Conservation (phyloP, 2,329 filamentous ascomycete species). For the Diaporthe sp. region DNA sequence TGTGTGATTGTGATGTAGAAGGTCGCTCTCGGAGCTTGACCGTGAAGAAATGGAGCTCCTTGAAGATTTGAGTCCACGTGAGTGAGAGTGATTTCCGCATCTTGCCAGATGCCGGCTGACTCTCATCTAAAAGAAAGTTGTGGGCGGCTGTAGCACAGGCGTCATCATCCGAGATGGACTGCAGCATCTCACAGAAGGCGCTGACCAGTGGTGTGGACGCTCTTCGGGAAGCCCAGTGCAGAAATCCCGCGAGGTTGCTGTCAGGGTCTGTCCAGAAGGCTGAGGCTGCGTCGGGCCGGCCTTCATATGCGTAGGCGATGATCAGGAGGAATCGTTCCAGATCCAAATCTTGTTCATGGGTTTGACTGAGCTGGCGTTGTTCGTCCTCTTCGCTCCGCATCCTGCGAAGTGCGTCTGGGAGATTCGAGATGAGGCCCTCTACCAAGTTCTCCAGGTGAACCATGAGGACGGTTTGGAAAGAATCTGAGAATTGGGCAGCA, state of each 20-base stretch:
- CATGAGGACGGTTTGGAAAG: slow-evolving; percentile 82
- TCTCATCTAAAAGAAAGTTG: slow-evolving; percentile 90
- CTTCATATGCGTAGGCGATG: slow-evolving; percentile 92
- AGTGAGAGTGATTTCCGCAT: slow-evolving; percentile 87
- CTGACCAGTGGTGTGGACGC: slow-evolving; percentile 97
- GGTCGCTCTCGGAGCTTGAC: slow-evolving; percentile 83
- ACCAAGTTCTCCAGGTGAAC: slow-evolving; percentile 88
- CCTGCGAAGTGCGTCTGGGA: slow-evolving; percentile 90
- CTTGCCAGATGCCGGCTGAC: slow-evolving; percentile 79
- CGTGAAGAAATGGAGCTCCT: slow-evolving; percentile 88
- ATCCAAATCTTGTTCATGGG: slow-evolving; percentile 77
- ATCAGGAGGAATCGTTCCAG: slow-evolving; percentile 93
- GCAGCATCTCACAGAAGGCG: slow-evolving; percentile 96
- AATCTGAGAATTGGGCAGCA: slow-evolving; percentile 75
- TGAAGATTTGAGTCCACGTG: slow-evolving; percentile 94
- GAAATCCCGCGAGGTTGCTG: slow-evolving; percentile 92
- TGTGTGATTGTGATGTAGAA: slow-evolving; percentile 64
- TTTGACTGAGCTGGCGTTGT: slow-evolving; percentile 78
- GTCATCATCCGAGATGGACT: slow-evolving; percentile 86
- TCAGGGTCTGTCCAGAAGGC: slow-evolving; percentile 95
- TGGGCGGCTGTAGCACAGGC: slow-evolving; percentile 89
- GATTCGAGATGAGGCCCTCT: slow-evolving; percentile 93
- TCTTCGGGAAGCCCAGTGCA: slow-evolving; percentile 96
- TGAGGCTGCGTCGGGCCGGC: slow-evolving; percentile 84
- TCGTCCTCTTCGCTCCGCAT: slow-evolving; percentile 92